A percentile compares a stretch with the other conserved stretches of the same genome.
phyloP scores from a whole-genome alignment of 2,329 filamentous ascomycete species.

The Diplodia corticola region DNA sequence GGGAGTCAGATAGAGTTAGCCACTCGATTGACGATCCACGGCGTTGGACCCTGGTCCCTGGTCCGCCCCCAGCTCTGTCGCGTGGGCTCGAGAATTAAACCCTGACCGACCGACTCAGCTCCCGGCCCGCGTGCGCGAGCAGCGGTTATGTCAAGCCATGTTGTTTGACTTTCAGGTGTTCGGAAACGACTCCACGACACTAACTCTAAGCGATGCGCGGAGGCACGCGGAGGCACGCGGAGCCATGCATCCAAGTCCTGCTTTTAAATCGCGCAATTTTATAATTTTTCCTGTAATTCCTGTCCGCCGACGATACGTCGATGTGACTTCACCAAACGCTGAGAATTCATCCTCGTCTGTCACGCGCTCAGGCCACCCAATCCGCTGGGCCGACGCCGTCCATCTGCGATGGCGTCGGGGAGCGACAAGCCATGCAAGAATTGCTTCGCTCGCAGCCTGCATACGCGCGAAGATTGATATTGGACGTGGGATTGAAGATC shows the following conservation, averaged over 20 bases:
- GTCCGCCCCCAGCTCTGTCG: not conserved
- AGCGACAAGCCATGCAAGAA: too few species aligned
- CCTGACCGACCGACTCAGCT: not conserved
- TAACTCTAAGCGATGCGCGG: slow-evolving; percentile 9
- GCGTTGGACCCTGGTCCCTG: not conserved
- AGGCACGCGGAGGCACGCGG: not conserved
- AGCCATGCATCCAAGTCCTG: not conserved
- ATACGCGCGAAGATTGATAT: too few species aligned
- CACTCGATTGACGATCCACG: slow-evolving; percentile 2
- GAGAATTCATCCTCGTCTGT: not conserved
- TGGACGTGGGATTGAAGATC: too few species aligned
- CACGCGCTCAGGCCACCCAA: not conserved
- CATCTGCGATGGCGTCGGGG: not conserved
- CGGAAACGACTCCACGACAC: slow-evolving; percentile 4
- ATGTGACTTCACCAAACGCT: too few species aligned
- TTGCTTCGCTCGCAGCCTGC: too few species aligned
- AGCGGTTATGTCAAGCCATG: not conserved
- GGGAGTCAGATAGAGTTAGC: slow-evolving; percentile 15
- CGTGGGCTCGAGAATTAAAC: not conserved
- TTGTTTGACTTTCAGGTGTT: not conserved
- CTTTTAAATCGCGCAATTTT: slow-evolving; percentile 15
- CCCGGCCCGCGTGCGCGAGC: not conserved
- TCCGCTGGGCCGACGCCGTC: not conserved
- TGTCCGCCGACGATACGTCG: too few species aligned
- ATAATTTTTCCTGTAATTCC: not conserved